These are phyloP conservation scores for Myriosclerotinia curreyana DNA, from an alignment of 2,329 filamentous ascomycete species.

Conservation along the genomic window DNA sequence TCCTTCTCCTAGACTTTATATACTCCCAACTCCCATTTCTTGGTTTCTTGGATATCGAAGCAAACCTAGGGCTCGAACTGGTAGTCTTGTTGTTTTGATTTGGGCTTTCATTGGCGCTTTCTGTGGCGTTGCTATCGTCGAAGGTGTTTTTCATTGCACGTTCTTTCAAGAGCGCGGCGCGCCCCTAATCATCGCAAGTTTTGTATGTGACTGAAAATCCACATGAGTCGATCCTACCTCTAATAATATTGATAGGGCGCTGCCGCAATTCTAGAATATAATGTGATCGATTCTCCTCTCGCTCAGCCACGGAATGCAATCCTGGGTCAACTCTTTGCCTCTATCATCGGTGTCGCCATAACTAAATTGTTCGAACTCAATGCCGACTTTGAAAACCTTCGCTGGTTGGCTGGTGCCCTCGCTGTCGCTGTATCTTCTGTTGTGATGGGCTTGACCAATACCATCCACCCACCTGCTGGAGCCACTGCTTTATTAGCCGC, in stretches of 20 bases:
- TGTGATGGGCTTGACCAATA: slow-evolving; percentile 68
- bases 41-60: slow-evolving; percentile 64
- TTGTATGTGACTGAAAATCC: slow-evolving; percentile 51
- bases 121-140: slow-evolving; percentile 56
- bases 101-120: slow-evolving; percentile 68
- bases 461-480: slow-evolving; percentile 70
- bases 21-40: slow-evolving; percentile 63
- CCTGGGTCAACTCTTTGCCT: slow-evolving; percentile 62
- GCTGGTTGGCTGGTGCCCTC: slow-evolving; percentile 63
- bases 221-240: not conserved
- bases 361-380: slow-evolving; percentile 59
- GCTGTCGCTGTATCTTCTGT: slow-evolving; percentile 61
- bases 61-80: slow-evolving; percentile 42
- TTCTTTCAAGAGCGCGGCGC: slow-evolving; percentile 51
- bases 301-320: slow-evolving; percentile 70
- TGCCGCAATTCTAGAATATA: slow-evolving; percentile 72
- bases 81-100: slow-evolving; percentile 56
- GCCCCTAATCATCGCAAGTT: slow-evolving; percentile 65
- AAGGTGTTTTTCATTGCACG: slow-evolving; percentile 51
- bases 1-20: slow-evolving; percentile 60
- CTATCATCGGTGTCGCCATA: slow-evolving; percentile 58
- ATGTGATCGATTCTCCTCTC: slow-evolving; percentile 67
- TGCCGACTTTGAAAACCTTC: slow-evolving; percentile 50
- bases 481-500: slow-evolving; percentile 70
- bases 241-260: slow-evolving; percentile 49